A percentile compares a stretch with the other conserved stretches of the same genome.
phyloP scores from a whole-genome alignment of 305 asterid genomes.

The Vinca major region DNA sequence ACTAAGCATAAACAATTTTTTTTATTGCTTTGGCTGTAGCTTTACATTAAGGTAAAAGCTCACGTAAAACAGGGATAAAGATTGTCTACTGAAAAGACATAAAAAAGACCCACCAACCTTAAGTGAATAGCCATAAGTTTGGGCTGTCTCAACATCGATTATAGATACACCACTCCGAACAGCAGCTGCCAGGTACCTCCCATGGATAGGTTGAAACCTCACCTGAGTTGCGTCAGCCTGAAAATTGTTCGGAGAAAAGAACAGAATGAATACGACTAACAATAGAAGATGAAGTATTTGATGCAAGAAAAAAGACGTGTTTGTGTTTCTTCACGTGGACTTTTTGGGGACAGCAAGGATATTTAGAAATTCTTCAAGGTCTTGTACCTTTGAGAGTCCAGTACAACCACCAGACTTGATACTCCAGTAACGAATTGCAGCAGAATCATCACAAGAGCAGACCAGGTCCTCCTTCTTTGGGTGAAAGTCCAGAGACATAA shows the following conservation, averaged over 20 bases:
- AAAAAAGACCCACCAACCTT: slow-evolving; percentile 20
- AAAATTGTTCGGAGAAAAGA: slow-evolving; percentile 6
- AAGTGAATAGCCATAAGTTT: slow-evolving; percentile 19
- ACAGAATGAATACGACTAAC: background rate
- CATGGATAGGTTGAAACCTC: slow-evolving; percentile 28
- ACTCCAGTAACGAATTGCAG: slow-evolving; percentile 33
- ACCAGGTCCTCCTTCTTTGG: slow-evolving; percentile 29
- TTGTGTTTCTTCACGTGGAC: background rate
- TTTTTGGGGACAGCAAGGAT: background rate
- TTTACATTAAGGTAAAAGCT: background rate
- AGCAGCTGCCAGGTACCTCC: slow-evolving; percentile 31
- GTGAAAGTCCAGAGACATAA: slow-evolving; percentile 31
- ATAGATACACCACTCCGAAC: slow-evolving; percentile 22
- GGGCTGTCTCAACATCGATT: slow-evolving; percentile 27
- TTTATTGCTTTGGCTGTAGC: too few relatives aligned
- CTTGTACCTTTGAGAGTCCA: slow-evolving; percentile 25
- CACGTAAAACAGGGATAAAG: background rate
- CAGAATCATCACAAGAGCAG: slow-evolving; percentile 26
- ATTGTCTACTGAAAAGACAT: background rate
- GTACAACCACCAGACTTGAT: slow-evolving; percentile 25
- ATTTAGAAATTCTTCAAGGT: background rate
- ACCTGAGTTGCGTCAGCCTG: slow-evolving; percentile 31
- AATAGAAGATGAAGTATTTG: background rate
- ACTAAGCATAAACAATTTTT: background rate
- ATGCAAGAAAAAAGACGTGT: background rate